Conservation (phyloP, 2,329 filamentous ascomycete genomes). For the Diplodia seriata region DNA sequence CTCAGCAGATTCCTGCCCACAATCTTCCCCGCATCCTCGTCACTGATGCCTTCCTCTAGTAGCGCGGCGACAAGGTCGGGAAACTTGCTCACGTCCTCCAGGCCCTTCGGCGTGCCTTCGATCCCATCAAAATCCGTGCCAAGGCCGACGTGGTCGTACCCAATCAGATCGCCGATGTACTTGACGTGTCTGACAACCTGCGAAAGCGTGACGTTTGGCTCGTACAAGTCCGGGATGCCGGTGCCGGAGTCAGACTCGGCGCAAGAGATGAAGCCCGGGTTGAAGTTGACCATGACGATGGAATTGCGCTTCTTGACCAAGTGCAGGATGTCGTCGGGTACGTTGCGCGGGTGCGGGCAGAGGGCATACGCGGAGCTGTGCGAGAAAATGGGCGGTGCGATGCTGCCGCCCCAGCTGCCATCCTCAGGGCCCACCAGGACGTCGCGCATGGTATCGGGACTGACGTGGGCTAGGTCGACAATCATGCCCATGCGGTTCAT, state of each 20-base stretch:
- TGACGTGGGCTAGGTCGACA: constrained; percentile 84
- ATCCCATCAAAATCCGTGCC: constrained; percentile 93
- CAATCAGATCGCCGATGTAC: constrained; percentile 82
- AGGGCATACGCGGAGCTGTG: constrained; percentile 83
- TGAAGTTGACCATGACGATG: constrained; percentile 91
- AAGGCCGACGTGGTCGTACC: constrained; percentile 85
- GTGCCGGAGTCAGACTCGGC: constrained; percentile 63
- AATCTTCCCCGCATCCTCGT: constrained; percentile 75
- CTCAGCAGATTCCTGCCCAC: constrained; percentile 81
- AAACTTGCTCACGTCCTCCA: constrained; percentile 86
- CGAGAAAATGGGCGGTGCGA: constrained; percentile 85
- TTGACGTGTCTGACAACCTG: constrained; percentile 82
- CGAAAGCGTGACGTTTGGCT: constrained; percentile 72
- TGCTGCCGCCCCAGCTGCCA: constrained; percentile 71
- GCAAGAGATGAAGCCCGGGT: constrained; percentile 83
- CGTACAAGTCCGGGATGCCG: constrained; percentile 72
- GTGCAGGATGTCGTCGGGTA: constrained; percentile 80
- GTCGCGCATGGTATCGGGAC: constrained; percentile 83
- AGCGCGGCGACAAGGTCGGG: constrained; percentile 79
- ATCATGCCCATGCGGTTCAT: constrained; percentile 97
- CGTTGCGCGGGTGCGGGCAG: constrained; percentile 89
- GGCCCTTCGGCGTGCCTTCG: constrained; percentile 67
- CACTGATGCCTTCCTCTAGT: constrained; percentile 74
- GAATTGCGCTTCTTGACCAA: constrained; percentile 76
- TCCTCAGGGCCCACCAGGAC: constrained; percentile 67